These are phyloP conservation scores for Tilletia caries DNA, from an alignment of 1,284 basidiomycete genomes.

Conservation along the genomic window DNA sequence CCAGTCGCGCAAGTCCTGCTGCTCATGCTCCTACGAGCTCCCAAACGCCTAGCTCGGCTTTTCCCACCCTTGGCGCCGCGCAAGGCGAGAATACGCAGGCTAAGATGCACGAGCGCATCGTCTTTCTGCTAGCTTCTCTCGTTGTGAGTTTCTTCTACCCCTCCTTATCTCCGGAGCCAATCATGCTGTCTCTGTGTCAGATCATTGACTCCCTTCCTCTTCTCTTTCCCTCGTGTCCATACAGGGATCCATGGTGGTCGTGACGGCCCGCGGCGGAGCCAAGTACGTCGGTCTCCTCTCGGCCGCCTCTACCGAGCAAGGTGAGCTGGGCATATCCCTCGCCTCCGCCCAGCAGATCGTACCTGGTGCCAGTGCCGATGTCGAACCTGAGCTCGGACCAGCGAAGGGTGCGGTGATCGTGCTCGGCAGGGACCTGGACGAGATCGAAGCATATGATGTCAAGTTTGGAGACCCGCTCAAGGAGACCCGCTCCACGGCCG, in stretches of 20 bases:
- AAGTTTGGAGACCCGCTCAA: conserved; percentile 34
- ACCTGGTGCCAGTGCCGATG: conserved; percentile 18
- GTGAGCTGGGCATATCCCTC: conserved; percentile 39
- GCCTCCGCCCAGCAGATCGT: conserved; percentile 37
- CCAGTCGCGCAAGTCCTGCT: neutral
- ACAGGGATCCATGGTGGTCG: conserved; percentile 38
- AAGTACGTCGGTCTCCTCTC: conserved; percentile 48
- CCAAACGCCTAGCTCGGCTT: neutral
- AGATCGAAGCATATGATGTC: conserved; percentile 34
- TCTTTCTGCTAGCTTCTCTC: conserved; percentile 38
- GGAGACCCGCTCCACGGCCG: conserved; percentile 30
- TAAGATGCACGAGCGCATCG: conserved; percentile 35
- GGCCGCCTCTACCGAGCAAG: conserved; percentile 31
- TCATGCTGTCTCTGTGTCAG: neutral
- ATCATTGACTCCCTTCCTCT: neutral
- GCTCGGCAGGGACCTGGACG: conserved; percentile 37
- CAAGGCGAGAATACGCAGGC: conserved; percentile 22
- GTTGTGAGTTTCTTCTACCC: conserved; percentile 18
- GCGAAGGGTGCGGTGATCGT: conserved; percentile 34
- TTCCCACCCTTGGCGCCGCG: neutral
- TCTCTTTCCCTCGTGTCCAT: neutral
- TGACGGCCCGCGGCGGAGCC: conserved; percentile 33
- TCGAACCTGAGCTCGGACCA: conserved; percentile 26
- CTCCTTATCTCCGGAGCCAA: neutral
- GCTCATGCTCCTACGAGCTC: neutral